Evolutionary conservation across 345 rosid species (phyloP).

Genomic region (Murraya paniculata): DNA sequence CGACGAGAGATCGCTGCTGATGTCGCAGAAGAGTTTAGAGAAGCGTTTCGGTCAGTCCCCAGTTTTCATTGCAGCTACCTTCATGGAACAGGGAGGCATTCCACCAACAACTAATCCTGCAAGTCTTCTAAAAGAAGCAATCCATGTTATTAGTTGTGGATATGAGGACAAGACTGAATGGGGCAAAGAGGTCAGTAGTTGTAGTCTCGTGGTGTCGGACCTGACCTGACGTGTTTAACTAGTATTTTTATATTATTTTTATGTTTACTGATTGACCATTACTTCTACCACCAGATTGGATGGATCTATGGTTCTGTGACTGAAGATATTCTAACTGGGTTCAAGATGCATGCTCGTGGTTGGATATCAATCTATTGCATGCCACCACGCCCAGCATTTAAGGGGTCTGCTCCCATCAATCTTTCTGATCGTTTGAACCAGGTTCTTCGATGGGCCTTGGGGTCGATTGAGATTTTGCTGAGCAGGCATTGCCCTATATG

Average conservation of each 20-base stretch:
- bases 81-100: constrained; percentile 97
- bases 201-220: constrained; percentile 1
- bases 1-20: constrained; percentile 93
- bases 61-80: constrained; percentile 95
- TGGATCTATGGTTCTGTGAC: constrained; percentile 99
- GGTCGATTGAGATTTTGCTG: constrained; percentile 90
- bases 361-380: constrained; percentile 97
- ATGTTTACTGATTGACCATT: background rate
- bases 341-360: constrained; percentile 99
- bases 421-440: constrained; percentile 99
- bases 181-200: constrained; percentile 88
- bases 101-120: constrained; percentile 98
- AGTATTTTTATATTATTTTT: background rate
- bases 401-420: constrained; percentile 99
- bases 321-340: constrained; percentile 98
- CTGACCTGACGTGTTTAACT: background rate
- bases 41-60: constrained; percentile 99
- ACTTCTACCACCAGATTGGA: constrained; percentile 61
- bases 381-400: constrained; percentile 99
- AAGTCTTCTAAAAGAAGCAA: constrained; percentile 90
- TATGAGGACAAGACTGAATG: constrained; percentile 99
- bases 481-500: constrained; percentile 99
- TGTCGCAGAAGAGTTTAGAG: constrained; percentile 97
- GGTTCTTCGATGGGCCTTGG: constrained; percentile 99
- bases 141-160: constrained; percentile 99